Base-by-base conservation (phyloP, 805 yeast species). In the Saccharomycopsis malanga region DNA sequence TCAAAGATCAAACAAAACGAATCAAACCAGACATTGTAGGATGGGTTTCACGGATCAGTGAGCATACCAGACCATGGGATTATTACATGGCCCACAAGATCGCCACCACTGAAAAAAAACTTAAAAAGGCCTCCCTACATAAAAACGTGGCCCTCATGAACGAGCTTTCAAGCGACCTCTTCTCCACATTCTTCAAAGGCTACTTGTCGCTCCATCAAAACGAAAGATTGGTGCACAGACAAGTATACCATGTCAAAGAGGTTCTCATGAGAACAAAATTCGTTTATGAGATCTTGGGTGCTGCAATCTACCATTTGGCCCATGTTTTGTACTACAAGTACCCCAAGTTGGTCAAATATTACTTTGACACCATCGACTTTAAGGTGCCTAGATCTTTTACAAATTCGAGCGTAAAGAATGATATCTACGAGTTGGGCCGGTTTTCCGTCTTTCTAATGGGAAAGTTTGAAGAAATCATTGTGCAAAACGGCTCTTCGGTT, bases 51-150 rank as follows among this genome's bases (percentile, higher is more conserved):
- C 25, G 36, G 20, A 27, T 14, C 4, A 35, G 41, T 24, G 35
- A 44, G 14, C 27, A n/a, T 17, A 23, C 29, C 27, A 38, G 29
- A 27, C 46, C 46, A 12, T 44, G 46, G 46, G 48, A 45, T 25
- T 39, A 45, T 18, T 45, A 39, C 23, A 38, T 45, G 4, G 43
- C 34, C 18, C 39, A 30, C 12, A 45, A 32, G 22, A 29, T 34
- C 18, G 12, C 14, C 12, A 29, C 4, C 2, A 14, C 21, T 7
- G 6, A 29, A 10, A 17, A 44, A 10, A 25, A 36, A 4, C 27
- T 44, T 23, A 23, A 36, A 20, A 25, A 23, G 4, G 30, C 30
- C 7, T 27, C 30, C 30, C 7, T 12, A 27, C 10, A 7, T 9
- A 27, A 27, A 27, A 9, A 7, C 12, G 12, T 27, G 12, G 30